A percentile compares a stretch with the other conserved stretches of the same genome.
These are phyloP conservation scores for Torrubiellomyces zombiae DNA, from an alignment of 2,329 filamentous ascomycete genomes.

Conservation along the genomic window DNA sequence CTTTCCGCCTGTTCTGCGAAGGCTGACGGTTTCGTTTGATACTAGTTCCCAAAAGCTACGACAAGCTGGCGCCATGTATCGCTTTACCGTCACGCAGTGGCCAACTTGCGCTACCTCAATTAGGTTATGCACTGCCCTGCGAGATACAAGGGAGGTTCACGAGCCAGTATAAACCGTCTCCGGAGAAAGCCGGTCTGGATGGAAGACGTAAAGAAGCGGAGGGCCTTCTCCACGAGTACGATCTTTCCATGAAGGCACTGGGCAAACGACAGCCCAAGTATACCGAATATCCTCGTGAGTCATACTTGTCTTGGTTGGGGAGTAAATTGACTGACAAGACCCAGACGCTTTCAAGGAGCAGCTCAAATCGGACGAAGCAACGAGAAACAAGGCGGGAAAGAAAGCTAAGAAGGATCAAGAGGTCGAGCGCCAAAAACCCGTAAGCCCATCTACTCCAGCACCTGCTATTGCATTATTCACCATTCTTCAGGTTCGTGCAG, in stretches of 20 bases:
- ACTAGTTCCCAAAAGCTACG: conserved; percentile 25
- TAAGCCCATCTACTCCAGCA: conserved; percentile 9
- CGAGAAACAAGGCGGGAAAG: conserved; percentile 28
- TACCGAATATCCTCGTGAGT: conserved; percentile 26
- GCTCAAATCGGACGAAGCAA: conserved; percentile 27
- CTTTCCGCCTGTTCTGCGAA: background rate
- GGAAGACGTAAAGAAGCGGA: conserved; percentile 24
- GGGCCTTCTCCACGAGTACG: conserved; percentile 21
- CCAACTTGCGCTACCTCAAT: conserved; percentile 20
- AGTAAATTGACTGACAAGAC: background rate
- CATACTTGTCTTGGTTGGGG: background rate
- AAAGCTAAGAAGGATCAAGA: conserved; percentile 26
- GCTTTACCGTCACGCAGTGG: conserved; percentile 22
- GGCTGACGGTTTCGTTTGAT: background rate
- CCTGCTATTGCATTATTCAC: conserved; percentile 3
- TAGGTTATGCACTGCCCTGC: conserved; percentile 22
- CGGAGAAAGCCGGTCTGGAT: conserved; percentile 22
- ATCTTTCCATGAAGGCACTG: conserved; percentile 22
- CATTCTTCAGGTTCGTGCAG: conserved; percentile 19
- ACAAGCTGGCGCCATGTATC: conserved; percentile 26
- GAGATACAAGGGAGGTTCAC: conserved; percentile 27
- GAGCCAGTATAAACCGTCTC: conserved; percentile 21
- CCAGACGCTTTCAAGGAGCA: conserved; percentile 27
- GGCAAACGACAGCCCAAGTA: conserved; percentile 28
- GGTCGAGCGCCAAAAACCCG: conserved; percentile 22